Conservation (phyloP, 768 basidiomycete species). For the Chalciporus sphaerocephalus region DNA sequence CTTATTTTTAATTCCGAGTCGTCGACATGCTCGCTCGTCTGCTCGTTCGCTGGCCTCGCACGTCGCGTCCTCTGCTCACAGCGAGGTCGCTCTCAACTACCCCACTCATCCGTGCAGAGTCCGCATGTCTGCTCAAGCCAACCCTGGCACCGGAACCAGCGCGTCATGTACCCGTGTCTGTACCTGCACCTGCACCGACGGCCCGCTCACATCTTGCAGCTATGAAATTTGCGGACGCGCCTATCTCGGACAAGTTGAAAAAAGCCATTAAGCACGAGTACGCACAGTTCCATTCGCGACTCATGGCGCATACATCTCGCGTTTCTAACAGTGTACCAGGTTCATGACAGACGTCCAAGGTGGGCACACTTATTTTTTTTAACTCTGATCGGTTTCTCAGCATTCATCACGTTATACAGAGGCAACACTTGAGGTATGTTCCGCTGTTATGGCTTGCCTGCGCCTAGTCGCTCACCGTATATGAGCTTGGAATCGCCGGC, state of each 20-base stretch:
- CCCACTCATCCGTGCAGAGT: slow-evolving; percentile 5
- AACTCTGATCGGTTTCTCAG: background rate
- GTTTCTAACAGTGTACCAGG: slow-evolving; percentile 27
- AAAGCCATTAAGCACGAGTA: slow-evolving; percentile 42
- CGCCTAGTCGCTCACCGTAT: slow-evolving; percentile 2
- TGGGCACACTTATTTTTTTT: slow-evolving; percentile 12
- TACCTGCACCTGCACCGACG: slow-evolving; percentile 12
- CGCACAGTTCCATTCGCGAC: slow-evolving; percentile 13
- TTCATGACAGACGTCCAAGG: slow-evolving; percentile 48
- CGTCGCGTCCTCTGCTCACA: too few species aligned
- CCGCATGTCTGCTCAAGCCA: slow-evolving; percentile 13
- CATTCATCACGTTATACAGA: slow-evolving; percentile 19
- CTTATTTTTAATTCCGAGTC: background rate
- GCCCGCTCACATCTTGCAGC: slow-evolving; percentile 28
- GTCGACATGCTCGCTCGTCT: slow-evolving; percentile 25
- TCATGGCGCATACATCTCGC: slow-evolving; percentile 6
- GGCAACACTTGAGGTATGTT: slow-evolving; percentile 39
- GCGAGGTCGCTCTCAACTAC: slow-evolving; percentile 9
- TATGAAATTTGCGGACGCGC: slow-evolving; percentile 25
- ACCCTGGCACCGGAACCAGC: background rate
- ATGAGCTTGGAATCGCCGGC: slow-evolving; percentile 38
- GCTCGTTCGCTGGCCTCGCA: slow-evolving; percentile 21
- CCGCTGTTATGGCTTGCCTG: background rate
- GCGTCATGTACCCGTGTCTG: slow-evolving; percentile 3
- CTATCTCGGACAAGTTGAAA: slow-evolving; percentile 40